phyloP scores from a whole-genome alignment of 78 protist species.

The Speleostelium caveatum region DNA sequence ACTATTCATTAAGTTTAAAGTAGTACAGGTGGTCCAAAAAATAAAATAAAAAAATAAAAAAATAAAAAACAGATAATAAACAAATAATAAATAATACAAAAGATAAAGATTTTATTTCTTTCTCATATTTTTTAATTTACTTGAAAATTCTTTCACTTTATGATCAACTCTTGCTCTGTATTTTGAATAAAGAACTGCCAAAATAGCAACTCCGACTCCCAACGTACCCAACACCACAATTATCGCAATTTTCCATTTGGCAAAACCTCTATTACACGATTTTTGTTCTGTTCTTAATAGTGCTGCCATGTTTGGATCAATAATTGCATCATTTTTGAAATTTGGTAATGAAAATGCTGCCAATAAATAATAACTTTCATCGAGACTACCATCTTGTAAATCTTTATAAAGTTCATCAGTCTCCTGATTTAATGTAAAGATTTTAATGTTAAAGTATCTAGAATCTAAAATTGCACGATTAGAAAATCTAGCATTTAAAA shows the following conservation, averaged over 20 bases:
- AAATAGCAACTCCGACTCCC: constrained; percentile 8
- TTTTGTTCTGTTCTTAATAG: neutral
- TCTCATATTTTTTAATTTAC: neutral
- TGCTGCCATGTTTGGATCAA: constrained; percentile 39
- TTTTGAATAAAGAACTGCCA: neutral
- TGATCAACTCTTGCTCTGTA: neutral
- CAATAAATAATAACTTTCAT: neutral
- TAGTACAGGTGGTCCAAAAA: too few species aligned
- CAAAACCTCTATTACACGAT: neutral
- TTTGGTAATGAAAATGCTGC: neutral
- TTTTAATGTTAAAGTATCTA: neutral
- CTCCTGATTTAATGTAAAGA: neutral
- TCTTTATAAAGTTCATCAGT: neutral
- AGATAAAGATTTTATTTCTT: too few species aligned
- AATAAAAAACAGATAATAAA: too few species aligned
- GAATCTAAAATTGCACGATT: constrained; percentile 27
- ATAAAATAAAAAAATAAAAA: too few species aligned
- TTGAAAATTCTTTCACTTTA: neutral
- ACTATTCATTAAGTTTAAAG: too few species aligned
- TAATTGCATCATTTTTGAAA: neutral
- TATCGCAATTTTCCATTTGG: constrained; percentile 45
- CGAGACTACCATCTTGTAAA: neutral
- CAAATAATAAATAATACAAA: too few species aligned
- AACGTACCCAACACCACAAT: constrained; percentile 27
- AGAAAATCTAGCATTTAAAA: constrained; percentile 32